Conservation (phyloP, 2,329 filamentous ascomycete species). For the Albophoma yamanashiensis region DNA sequence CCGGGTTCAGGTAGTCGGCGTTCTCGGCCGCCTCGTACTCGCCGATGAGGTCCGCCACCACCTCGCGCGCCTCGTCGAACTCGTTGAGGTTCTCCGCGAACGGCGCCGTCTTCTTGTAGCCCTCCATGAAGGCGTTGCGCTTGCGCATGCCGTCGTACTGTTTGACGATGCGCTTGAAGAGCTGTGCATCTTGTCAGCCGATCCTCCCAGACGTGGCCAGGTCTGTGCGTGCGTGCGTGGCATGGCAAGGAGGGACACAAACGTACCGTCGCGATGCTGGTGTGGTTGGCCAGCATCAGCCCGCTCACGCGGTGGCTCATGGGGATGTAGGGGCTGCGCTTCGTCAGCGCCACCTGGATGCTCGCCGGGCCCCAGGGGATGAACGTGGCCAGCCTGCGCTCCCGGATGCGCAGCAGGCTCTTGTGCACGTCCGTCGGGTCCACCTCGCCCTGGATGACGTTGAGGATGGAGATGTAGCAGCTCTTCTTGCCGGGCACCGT, state of each 20-base stretch:
- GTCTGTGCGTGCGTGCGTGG: neutral
- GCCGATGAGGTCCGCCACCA: conserved; percentile 80
- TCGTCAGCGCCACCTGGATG: conserved; percentile 93
- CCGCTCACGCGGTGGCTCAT: conserved; percentile 92
- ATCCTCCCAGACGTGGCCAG: neutral
- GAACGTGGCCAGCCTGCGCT: conserved; percentile 87
- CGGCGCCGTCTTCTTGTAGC: conserved; percentile 89
- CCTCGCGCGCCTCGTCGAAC: conserved; percentile 89
- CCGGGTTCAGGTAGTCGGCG: conserved; percentile 78
- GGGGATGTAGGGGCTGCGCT: conserved; percentile 90
- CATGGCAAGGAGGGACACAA: neutral
- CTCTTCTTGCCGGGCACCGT: conserved; percentile 92
- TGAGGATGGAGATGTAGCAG: conserved; percentile 97
- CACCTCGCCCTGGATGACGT: conserved; percentile 97
- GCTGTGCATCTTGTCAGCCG: conserved; percentile 22
- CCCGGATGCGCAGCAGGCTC: conserved; percentile 88
- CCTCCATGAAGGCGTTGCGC: conserved; percentile 91
- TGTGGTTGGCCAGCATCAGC: conserved; percentile 96
- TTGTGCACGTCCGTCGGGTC: conserved; percentile 98
- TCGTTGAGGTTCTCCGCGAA: conserved; percentile 88
- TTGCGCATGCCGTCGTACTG: conserved; percentile 94
- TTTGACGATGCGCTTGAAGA: conserved; percentile 87
- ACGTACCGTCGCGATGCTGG: conserved; percentile 79
- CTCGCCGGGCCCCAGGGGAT: conserved; percentile 98
- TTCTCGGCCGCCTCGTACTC: conserved; percentile 96